phyloP scores from a whole-genome alignment of 2,329 filamentous ascomycete genomes.

The Calycina herbarum region DNA sequence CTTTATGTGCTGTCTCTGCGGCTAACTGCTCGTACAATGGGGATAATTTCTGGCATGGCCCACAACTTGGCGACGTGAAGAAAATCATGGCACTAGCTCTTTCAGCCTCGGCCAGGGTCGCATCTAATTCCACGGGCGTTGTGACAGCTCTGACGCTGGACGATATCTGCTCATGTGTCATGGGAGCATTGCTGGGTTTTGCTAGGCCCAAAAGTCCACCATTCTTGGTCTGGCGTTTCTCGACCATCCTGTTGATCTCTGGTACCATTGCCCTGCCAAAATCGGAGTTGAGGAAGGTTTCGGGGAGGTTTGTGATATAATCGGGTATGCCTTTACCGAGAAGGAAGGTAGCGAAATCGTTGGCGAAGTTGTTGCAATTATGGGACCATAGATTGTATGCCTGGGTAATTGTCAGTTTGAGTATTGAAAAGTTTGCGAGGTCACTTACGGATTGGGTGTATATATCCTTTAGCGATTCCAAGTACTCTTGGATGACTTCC shows the following conservation, averaged over 20 bases:
- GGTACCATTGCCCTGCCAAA: conserved; percentile 87
- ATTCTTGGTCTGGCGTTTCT: conserved; percentile 57
- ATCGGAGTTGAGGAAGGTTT: conserved; percentile 80
- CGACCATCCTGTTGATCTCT: conserved; percentile 66
- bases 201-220: conserved; percentile 36
- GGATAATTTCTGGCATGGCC: conserved; percentile 81
- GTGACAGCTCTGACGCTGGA: conserved; percentile 62
- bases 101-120: conserved; percentile 57
- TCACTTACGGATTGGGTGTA: conserved; percentile 72
- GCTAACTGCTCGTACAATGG: conserved; percentile 80
- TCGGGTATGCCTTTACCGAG: conserved; percentile 85
- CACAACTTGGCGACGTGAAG: conserved; percentile 87
- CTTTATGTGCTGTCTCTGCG: conserved; percentile 66
- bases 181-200: conserved; percentile 19
- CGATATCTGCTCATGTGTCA: conserved; percentile 27
- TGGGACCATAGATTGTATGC: conserved; percentile 87
- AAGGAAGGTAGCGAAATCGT: conserved; percentile 87
- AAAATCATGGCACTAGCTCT: conserved; percentile 78
- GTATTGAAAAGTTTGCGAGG: background rate
- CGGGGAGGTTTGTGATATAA: conserved; percentile 81
- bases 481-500: conserved; percentile 82
- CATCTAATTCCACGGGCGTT: conserved; percentile 59
- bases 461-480: conserved; percentile 78
- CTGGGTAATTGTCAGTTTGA: conserved; percentile 41
- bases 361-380: conserved; percentile 98